Base-by-base conservation (phyloP, 2,329 filamentous ascomycete species). In the Proliferodiscus dingleyae region DNA sequence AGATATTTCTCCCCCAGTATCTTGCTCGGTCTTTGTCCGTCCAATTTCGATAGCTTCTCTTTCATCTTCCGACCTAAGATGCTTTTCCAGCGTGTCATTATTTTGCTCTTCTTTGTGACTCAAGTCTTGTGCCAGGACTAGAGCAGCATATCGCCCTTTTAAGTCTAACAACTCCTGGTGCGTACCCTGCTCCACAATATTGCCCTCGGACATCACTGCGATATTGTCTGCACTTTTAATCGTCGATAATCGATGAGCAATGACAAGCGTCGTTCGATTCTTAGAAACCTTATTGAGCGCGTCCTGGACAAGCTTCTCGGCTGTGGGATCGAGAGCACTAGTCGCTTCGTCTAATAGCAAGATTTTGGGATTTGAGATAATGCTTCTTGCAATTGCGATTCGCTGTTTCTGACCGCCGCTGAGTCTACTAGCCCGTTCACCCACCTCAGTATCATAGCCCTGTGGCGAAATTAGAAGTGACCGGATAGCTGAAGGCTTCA, bases 291-390 rank as follows among this genome's bases (percentile, higher is more conserved):
- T 26, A 9, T 47, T 43, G 8, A 91, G 74, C 0, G 87, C 87
- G 0, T 78, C 81, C 66, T 90, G 86, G 32, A 91, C 87, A 3
- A 88, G 78, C 58, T 86, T 81, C 64, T 91, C 87, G 1, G 76
- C 81, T 64, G 87, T 81, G 0, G 78, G 81, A 62, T 88, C 89
- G 3, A 95, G 69, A 0, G 86, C 85, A 4, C 79, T 83, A 3
- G 87, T 89, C 2, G 88, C 87, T 70, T 93, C 87, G 58, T 93
- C 87, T 0, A 93, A 76, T 0, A 91, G 61, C 2, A 81, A 60
- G 2, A 81, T 53, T 2, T 61, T 52, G 0, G 76, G 75, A 11
- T 71, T 68, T 1, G 74, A 66, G 2, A 79, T 64, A 2, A 80
- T 60, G 0, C 75, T 75, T 3, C 74, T 64, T 1, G 76, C 75